These are phyloP conservation scores for Myxozyma geophila DNA, from an alignment of 805 yeast genomes.

Conservation along the genomic window DNA sequence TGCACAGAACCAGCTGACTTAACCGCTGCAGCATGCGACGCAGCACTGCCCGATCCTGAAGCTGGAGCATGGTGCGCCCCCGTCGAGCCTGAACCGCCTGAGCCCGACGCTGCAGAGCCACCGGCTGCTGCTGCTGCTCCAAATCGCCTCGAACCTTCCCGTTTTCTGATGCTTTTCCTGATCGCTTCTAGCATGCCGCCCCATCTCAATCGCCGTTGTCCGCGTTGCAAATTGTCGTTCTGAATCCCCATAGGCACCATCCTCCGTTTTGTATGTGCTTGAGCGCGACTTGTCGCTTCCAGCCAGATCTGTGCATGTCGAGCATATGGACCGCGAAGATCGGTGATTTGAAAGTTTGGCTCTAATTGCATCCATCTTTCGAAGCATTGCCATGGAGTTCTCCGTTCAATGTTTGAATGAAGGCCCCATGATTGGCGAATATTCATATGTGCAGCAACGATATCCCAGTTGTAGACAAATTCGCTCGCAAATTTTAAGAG, in stretches of 20 bases:
- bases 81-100: slow-evolving; percentile 2
- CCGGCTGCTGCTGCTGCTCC: slow-evolving; percentile 11
- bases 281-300: slow-evolving; percentile 87
- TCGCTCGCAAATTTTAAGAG: slow-evolving; percentile 82
- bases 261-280: slow-evolving; percentile 83
- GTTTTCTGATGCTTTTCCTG: slow-evolving; percentile 83
- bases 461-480: slow-evolving; percentile 90
- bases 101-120: slow-evolving; percentile 2
- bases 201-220: slow-evolving; percentile 90
- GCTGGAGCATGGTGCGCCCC: neutral
- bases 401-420: slow-evolving; percentile 80
- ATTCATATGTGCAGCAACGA: slow-evolving; percentile 80
- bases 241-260: slow-evolving; percentile 95
- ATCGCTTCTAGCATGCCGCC: slow-evolving; percentile 97
- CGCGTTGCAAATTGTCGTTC: slow-evolving; percentile 81
- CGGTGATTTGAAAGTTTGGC: slow-evolving; percentile 82
- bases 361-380: slow-evolving; percentile 93
- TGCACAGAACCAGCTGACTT: neutral
- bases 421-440: slow-evolving; percentile 62
- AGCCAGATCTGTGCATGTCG: slow-evolving; percentile 87
- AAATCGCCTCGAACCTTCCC: slow-evolving; percentile 55
- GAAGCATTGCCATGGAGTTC: slow-evolving; percentile 99
- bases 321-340: slow-evolving; percentile 80
- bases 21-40: neutral
- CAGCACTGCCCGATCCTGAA: neutral